phyloP scores from a whole-genome alignment of 148 eudicot species.

The Agrostemma githago region DNA sequence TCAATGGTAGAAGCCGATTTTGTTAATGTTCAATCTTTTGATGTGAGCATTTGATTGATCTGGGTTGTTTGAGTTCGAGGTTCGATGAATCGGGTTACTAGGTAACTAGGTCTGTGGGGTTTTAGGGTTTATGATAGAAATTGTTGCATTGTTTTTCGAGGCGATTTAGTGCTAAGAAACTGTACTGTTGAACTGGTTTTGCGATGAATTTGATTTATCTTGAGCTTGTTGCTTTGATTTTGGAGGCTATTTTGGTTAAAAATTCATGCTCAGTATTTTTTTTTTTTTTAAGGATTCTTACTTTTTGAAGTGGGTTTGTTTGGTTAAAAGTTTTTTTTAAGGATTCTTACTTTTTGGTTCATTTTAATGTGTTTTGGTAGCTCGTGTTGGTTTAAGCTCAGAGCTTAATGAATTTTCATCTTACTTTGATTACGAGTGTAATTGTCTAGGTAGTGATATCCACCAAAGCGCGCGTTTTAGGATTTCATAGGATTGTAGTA shows the following conservation, averaged over 20 bases:
- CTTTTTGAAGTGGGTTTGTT: not conserved
- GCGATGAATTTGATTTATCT: not conserved
- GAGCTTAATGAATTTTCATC: not conserved
- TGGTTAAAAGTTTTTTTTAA: not conserved
- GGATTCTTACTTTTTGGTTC: slow-evolving; percentile 5
- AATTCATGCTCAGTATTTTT: not conserved
- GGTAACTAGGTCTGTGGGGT: not conserved
- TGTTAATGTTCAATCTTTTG: not conserved
- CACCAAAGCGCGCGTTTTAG: too few species aligned
- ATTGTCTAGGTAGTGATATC: not conserved
- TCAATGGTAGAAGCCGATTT: not conserved
- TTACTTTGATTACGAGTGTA: not conserved
- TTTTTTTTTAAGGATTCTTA: not conserved
- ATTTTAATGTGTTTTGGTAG: not conserved
- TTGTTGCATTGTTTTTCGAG: not conserved
- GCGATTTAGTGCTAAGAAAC: not conserved
- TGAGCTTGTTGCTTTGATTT: not conserved
- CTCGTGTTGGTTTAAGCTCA: not conserved
- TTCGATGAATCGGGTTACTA: not conserved
- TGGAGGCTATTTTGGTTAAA: not conserved
- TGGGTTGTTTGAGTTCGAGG: not conserved
- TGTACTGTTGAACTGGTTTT: not conserved
- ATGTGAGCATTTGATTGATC: too few species aligned
- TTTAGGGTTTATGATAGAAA: slow-evolving; percentile 17
- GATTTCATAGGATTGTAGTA: not conserved